phyloP scores from a whole-genome alignment of 2,329 filamentous ascomycete genomes.

The Coniochaeta pulveracea region DNA sequence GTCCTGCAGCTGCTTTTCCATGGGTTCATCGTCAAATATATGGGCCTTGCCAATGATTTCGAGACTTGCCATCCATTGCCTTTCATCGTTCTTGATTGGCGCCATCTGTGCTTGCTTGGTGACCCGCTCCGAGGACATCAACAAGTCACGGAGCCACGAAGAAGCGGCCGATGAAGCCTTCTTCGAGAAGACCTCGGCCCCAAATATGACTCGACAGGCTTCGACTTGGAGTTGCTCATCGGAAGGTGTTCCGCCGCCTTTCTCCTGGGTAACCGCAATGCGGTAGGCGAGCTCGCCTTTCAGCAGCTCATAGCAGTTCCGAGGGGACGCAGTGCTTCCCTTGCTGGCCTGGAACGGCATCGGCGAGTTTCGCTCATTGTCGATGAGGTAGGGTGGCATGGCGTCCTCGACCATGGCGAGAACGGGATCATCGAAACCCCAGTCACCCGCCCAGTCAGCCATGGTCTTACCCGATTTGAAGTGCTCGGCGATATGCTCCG shows the following conservation, averaged over 20 bases:
- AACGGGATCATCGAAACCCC: conserved; percentile 53
- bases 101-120: conserved; percentile 33
- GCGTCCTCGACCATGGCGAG: conserved; percentile 55
- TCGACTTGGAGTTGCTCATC: conserved; percentile 46
- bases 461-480: conserved; percentile 56
- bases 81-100: conserved; percentile 31
- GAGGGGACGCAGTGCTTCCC: conserved; percentile 31
- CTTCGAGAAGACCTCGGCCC: conserved; percentile 34
- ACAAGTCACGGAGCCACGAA: conserved; percentile 48
- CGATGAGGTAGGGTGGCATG: conserved; percentile 55
- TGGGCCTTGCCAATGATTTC: conserved; percentile 47
- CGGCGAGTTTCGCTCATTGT: conserved; percentile 47
- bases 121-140: conserved; percentile 35
- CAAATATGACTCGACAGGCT: conserved; percentile 47
- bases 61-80: conserved; percentile 34
- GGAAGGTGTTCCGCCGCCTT: conserved; percentile 26
- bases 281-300: conserved; percentile 46
- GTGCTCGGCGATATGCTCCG: conserved; percentile 56
- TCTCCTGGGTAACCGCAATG: conserved; percentile 30
- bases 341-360: conserved; percentile 39
- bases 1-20: conserved; percentile 42
- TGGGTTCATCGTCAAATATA: conserved; percentile 43
- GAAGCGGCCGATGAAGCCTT: conserved; percentile 23
- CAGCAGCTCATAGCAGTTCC: conserved; percentile 50
- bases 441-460: conserved; percentile 60